These are phyloP conservation scores for Quercus wislizeni DNA, from an alignment of 306 rosid genomes.

Conservation along the genomic window DNA sequence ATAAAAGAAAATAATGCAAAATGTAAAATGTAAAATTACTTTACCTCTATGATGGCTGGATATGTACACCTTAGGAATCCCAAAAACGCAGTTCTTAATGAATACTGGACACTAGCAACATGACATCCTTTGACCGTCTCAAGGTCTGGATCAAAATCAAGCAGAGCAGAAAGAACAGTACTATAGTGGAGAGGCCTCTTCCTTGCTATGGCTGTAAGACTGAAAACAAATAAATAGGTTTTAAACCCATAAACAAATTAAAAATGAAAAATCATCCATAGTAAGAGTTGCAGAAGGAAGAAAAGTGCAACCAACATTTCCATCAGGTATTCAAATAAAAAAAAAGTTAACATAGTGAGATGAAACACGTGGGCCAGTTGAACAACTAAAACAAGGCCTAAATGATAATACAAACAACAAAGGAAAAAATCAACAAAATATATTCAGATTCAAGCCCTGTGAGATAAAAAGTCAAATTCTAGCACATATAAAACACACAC, in stretches of 20 bases:
- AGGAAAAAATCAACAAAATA: not conserved
- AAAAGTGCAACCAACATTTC: not conserved
- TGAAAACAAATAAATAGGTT: conserved; percentile 34
- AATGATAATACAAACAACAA: not conserved
- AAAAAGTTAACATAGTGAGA: not conserved
- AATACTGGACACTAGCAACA: conserved; percentile 74
- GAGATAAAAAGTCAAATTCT: not conserved
- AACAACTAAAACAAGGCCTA: not conserved
- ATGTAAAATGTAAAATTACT: conserved; percentile 2
- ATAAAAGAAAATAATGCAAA: conserved; percentile 8
- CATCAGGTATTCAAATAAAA: not conserved
- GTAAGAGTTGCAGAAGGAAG: not conserved
- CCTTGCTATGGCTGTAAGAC: conserved; percentile 87
- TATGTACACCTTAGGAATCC: conserved; percentile 88
- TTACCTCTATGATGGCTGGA: conserved; percentile 79
- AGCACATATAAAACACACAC: not conserved
- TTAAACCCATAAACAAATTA: not conserved
- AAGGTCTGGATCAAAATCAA: conserved; percentile 74
- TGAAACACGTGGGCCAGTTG: not conserved
- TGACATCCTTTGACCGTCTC: conserved; percentile 71
- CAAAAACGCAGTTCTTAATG: conserved; percentile 83
- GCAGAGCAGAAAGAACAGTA: conserved; percentile 60
- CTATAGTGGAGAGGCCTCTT: conserved; percentile 76
- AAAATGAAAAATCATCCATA: not conserved
- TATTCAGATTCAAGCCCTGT: not conserved